Evolutionary conservation across 306 rosid genomes (phyloP), one percentile per base, ranked within the genome.

Genomic region (Cicer bijugum): DNA sequence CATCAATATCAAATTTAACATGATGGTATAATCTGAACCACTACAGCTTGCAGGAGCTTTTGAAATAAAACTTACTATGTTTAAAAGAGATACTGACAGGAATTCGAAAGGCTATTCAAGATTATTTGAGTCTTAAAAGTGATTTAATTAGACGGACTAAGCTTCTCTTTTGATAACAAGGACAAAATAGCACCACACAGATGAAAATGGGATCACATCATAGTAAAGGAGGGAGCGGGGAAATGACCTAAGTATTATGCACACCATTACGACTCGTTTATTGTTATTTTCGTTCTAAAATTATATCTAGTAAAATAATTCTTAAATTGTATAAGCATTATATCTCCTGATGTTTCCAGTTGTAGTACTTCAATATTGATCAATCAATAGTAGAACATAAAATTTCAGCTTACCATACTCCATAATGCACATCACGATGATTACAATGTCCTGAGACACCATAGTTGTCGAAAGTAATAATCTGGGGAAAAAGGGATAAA

Each of bases 371-470:
- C 38, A 10, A 71, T 52, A 47, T 72, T 72, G 69, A 80, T 80
- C 55, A 72, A n/a, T 45, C 61, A 72, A n/a, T 45, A 66, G 51
- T 16, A 52, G 51, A 19, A 47, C 23, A 55, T 46, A 51, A 37
- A n/a, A 42, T 19, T 40, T 67, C 35, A 84, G 69, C 90, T 83
- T 82, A 88, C 98, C 89, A 15, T 38, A 88, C 89, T 60, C 95
- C 96, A 74, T 73, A 71, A 76, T 91, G 89, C 80, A 91, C 92
- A 39, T 89, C 98, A 67, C 86, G 33, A 62, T 94, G 98, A 83
- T 94, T 91, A 80, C 96, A 88, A 83, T 94, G 98, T 70, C 98
- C 97, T 0, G 98, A 94, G 71, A 94, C 89, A 75, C 96, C 98
- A 55, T 91, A 67, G 33, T 74, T 78, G 80, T 89, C 97, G 42